phyloP scores from a whole-genome alignment of 2,329 filamentous ascomycete species.

The Didymella pinodella region DNA sequence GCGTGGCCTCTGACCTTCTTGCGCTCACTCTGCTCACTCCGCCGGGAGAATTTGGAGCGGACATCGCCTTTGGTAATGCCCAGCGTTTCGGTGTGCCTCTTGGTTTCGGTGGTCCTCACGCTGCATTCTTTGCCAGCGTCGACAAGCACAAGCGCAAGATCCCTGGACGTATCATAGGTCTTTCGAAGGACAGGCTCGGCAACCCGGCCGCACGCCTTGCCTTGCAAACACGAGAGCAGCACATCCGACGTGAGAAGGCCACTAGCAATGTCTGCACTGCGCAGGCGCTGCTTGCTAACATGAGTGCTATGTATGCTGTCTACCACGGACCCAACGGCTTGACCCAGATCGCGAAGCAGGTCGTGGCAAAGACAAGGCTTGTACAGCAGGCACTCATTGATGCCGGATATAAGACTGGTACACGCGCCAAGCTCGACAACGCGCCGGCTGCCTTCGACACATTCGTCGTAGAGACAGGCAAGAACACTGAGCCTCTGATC shows the following conservation, averaged over 20 bases:
- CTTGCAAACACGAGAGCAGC: constrained; percentile 92
- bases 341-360: constrained; percentile 80
- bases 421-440: constrained; percentile 64
- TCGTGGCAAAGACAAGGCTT: constrained; percentile 74
- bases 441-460: constrained; percentile 79
- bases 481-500: constrained; percentile 61
- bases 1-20: constrained; percentile 87
- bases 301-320: constrained; percentile 92
- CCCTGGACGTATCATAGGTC: constrained; percentile 85
- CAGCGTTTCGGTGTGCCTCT: constrained; percentile 92
- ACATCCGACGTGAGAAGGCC: constrained; percentile 94
- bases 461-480: constrained; percentile 67
- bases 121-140: constrained; percentile 91
- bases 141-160: constrained; percentile 96
- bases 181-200: constrained; percentile 89
- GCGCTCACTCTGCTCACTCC: constrained; percentile 87
- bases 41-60: constrained; percentile 92
- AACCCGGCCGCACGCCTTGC: constrained; percentile 82
- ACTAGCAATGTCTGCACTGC: constrained; percentile 98
- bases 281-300: constrained; percentile 91
- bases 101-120: constrained; percentile 93
- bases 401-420: constrained; percentile 70
- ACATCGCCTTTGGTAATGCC: constrained; percentile 92
- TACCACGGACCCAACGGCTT: constrained; percentile 90
- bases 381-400: constrained; percentile 70